Evolutionary conservation across 202 grass and related monocot genomes (phyloP).

Genomic region (Zoysia matrella): DNA sequence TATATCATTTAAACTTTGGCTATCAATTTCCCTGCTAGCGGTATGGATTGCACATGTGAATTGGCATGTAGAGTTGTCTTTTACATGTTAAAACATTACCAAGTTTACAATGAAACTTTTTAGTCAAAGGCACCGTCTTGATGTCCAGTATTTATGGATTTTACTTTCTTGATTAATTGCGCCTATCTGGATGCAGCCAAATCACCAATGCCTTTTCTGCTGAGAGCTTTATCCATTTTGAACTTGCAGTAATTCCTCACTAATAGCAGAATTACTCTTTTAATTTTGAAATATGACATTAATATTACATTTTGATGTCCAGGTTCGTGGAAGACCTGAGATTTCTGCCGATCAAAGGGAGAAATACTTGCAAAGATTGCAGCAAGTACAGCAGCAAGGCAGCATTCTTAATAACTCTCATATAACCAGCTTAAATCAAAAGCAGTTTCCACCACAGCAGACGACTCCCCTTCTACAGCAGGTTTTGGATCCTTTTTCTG

Average conservation of each 20-base stretch:
- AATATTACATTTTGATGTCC: conserved; percentile 44
- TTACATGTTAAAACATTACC: not conserved
- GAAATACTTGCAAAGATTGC: conserved; percentile 75
- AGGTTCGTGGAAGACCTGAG: conserved; percentile 81
- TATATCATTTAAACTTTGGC: not conserved
- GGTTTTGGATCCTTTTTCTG: conserved; percentile 46
- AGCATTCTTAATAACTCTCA: conserved; percentile 63
- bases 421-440: conserved; percentile 70
- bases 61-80: not conserved
- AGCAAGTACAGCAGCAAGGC: conserved; percentile 81
- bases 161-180: not conserved
- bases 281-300: conserved; percentile 22
- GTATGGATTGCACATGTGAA: not conserved
- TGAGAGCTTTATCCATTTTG: conserved; percentile 14
- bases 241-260: conserved; percentile 13
- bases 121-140: not conserved
- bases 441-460: conserved; percentile 79
- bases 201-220: conserved; percentile 4
- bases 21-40: not conserved
- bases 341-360: conserved; percentile 79
- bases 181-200: conserved; percentile 33
- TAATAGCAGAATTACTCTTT: not conserved
- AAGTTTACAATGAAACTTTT: not conserved
- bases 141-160: no score
- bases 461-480: conserved; percentile 86